Conservation (phyloP, 108 stramenopile species). For the Seminavis robusta region DNA sequence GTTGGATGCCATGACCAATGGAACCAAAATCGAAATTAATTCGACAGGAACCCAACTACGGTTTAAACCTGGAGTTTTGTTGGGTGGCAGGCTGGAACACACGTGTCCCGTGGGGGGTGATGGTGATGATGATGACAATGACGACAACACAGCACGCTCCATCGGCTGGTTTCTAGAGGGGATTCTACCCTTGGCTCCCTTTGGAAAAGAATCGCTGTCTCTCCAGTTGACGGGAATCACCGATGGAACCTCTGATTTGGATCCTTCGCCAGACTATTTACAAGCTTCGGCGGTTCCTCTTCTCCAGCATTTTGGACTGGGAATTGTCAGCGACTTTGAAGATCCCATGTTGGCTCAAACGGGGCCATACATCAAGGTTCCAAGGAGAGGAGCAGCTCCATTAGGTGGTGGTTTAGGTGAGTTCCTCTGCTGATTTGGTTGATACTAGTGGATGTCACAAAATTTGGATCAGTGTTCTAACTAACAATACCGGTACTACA, state of each 20-base stretch:
- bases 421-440: too few relatives aligned
- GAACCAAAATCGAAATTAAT: constrained; percentile 95
- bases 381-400: constrained; percentile 78
- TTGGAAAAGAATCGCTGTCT: constrained; percentile 87
- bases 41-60: constrained; percentile 94
- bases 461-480: too few relatives aligned
- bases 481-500: too few relatives aligned
- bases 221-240: constrained; percentile 80
- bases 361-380: constrained; percentile 47
- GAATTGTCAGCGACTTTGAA: constrained; percentile 49
- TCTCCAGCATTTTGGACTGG: constrained; percentile 86
- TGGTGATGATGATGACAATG: background rate
- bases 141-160: constrained; percentile 19
- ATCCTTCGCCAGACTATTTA: constrained; percentile 86
- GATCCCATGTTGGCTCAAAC: constrained; percentile 2
- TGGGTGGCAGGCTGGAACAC: constrained; percentile 88
- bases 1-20: constrained; percentile 94
- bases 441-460: too few relatives aligned
- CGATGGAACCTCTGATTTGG: constrained; percentile 55
- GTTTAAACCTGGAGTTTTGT: constrained; percentile 89
- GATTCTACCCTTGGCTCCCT: constrained; percentile 91
- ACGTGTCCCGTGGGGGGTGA: constrained; percentile 60
- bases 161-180: constrained; percentile 98
- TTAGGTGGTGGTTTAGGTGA: constrained; percentile 83
- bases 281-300: constrained; percentile 75